Evolutionary conservation across 441 rosid species (phyloP), one percentile per base, ranked within the genome.

Genomic region (Erodium moschatum): DNA sequence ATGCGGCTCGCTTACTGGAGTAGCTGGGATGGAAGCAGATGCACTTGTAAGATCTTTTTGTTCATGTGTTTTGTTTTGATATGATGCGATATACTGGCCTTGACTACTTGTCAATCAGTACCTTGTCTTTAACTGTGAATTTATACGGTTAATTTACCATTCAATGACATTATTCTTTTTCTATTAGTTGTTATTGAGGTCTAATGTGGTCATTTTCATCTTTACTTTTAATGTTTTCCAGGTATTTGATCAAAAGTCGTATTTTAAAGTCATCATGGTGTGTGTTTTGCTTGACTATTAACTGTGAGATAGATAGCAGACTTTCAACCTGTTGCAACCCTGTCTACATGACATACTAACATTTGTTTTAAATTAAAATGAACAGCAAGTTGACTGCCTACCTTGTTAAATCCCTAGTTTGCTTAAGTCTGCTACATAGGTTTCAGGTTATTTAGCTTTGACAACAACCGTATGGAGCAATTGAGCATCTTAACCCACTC

Each of bases 11-110:
- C 96, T 90, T 69, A 80, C 89, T 66, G 99, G 99, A 77, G 86
- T 95, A 74, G 92, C 86, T 72, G 97, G 95, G 71, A 89, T 95
- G 92, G 99, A 92, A 86, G 97, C 95, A 5, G 98, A 95, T 83
- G 95, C 99, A 69, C 74, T 88, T 72, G 99, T 95, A 90, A 89
- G 92, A 83, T 83, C 73, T 58, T 18, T 70, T 69, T 52, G 20
- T 75, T 29, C 63, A 69, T 46, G 44, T 65, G 35, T 65, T 70
- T 48, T 65, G 54, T 31, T 68, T 60, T 66, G 10, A 6, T 64
- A 21, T 54, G 10, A 12, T 56, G 18, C 19, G 24, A 56, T 19
- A 56, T 18, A 56, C 27, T 9, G 63, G 27, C 27, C 21, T 18
- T 56, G 63, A 56, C 13, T 56, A 56, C 27, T 56, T 19, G 21